These are phyloP conservation scores for Xylariales sp. DNA, from an alignment of 2,329 filamentous ascomycete genomes.

Conservation along the genomic window DNA sequence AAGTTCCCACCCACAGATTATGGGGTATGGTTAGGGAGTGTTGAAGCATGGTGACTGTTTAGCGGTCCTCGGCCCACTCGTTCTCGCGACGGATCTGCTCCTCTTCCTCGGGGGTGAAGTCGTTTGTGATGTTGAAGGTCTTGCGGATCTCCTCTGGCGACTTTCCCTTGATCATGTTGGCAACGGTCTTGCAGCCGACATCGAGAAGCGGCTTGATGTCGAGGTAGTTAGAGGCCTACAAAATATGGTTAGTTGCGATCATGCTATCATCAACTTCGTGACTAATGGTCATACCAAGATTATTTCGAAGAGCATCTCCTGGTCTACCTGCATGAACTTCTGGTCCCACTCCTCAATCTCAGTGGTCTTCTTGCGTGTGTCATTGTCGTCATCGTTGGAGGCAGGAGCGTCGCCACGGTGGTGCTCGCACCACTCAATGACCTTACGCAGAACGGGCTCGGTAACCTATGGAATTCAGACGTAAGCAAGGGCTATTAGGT, in stretches of 20 bases:
- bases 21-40: too few relatives aligned
- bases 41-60: too few relatives aligned
- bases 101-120: constrained; percentile 98
- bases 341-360: constrained; percentile 99
- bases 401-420: constrained; percentile 86
- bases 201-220: constrained; percentile 98
- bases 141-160: constrained; percentile 98
- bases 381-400: constrained; percentile 81
- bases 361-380: constrained; percentile 95
- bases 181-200: constrained; percentile 98
- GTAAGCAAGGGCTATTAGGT: constrained; percentile 7
- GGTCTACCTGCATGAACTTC: constrained; percentile 99
- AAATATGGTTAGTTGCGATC: constrained; percentile 19
- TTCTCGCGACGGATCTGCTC: constrained; percentile 94
- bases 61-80: constrained; percentile 85
- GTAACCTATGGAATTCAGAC: constrained; percentile 60
- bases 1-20: too few relatives aligned
- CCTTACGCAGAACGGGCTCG: constrained; percentile 89
- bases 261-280: too few relatives aligned
- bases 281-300: constrained; percentile 83
- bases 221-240: constrained; percentile 91
- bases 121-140: constrained; percentile 99
- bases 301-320: constrained; percentile 99
- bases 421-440: constrained; percentile 96
- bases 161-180: constrained; percentile 99